Evolutionary conservation across 2,329 filamentous ascomycete genomes (phyloP).

Genomic region (Podosphaera fusca): DNA sequence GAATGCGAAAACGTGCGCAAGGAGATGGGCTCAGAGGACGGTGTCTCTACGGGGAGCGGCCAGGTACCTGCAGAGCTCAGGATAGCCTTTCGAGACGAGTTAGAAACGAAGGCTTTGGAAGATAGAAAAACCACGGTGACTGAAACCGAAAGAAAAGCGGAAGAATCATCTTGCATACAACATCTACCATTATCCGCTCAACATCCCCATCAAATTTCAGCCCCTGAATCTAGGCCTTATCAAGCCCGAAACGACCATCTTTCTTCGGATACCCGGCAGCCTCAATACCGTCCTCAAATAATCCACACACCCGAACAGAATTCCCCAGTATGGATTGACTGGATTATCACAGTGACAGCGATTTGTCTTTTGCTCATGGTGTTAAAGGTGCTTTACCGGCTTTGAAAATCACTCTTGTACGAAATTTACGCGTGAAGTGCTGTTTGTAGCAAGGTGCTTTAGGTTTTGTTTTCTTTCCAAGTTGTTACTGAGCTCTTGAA

Average conservation of each 20-base stretch:
- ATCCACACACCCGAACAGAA: slow-evolving; percentile 21
- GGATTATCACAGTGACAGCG: slow-evolving; percentile 51
- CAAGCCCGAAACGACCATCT: not conserved
- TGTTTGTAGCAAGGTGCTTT: too few relatives aligned
- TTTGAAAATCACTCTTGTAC: slow-evolving; percentile 2
- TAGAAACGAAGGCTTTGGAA: slow-evolving; percentile 18
- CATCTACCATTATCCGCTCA: not conserved
- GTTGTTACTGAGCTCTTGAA: too few relatives aligned
- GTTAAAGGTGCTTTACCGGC: slow-evolving; percentile 23
- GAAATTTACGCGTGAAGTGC: too few relatives aligned
- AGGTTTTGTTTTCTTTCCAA: too few relatives aligned
- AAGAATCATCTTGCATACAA: not conserved
- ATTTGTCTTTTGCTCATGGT: slow-evolving; percentile 50
- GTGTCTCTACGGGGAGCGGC: slow-evolving; percentile 13
- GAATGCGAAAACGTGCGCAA: slow-evolving; percentile 39
- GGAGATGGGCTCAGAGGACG: slow-evolving; percentile 19
- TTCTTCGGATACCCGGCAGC: not conserved
- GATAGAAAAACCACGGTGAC: slow-evolving; percentile 16
- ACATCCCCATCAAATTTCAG: slow-evolving; percentile 1
- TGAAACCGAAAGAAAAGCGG: not conserved
- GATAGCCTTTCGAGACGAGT: slow-evolving; percentile 51
- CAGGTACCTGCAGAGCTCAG: slow-evolving; percentile 27
- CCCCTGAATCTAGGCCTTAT: not conserved
- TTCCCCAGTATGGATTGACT: slow-evolving; percentile 56
- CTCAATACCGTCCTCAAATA: slow-evolving; percentile 7